A percentile compares a stretch with the other conserved stretches of the same genome.
These are phyloP conservation scores for Candida xiaguanensis DNA, from an alignment of 805 yeast genomes.

Conservation along the genomic window DNA sequence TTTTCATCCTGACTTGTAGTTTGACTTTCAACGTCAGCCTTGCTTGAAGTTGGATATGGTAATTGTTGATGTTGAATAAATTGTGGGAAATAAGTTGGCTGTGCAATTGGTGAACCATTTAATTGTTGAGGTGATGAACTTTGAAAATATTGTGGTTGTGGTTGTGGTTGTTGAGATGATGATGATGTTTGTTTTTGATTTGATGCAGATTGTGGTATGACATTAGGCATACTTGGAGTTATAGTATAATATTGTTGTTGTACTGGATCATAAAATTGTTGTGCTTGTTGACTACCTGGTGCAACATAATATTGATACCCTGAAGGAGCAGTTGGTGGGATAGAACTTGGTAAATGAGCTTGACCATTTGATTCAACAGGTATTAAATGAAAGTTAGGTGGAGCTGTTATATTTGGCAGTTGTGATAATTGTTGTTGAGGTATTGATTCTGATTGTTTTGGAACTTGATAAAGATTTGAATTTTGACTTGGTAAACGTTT, in stretches of 20 bases:
- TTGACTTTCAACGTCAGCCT: slow-evolving; percentile 5
- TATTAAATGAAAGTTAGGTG: slow-evolving; percentile 4
- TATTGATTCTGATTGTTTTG: slow-evolving; percentile 5
- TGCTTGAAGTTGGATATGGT: slow-evolving; percentile 7
- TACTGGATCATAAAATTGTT: slow-evolving; percentile 41
- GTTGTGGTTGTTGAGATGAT: slow-evolving; percentile 14
- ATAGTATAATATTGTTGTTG: slow-evolving; percentile 42
- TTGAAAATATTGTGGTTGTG: slow-evolving; percentile 18
- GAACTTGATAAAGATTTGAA: slow-evolving; percentile 5
- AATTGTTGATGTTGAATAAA: slow-evolving; percentile 12
- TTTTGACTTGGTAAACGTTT: slow-evolving; percentile 6
- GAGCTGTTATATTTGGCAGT: slow-evolving; percentile 5
- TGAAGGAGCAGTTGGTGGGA: slow-evolving; percentile 7
- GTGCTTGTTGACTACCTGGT: slow-evolving; percentile 27
- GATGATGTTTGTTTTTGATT: slow-evolving; percentile 13
- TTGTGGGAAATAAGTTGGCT: slow-evolving; percentile 5
- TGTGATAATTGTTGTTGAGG: slow-evolving; percentile 10
- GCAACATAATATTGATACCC: slow-evolving; percentile 15
- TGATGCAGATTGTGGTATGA: slow-evolving; percentile 18
- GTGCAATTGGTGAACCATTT: slow-evolving; percentile 6
- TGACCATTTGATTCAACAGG: slow-evolving; percentile 8
- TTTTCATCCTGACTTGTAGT: background rate
- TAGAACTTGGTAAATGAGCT: slow-evolving; percentile 3
- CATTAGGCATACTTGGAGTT: slow-evolving; percentile 27
- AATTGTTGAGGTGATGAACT: slow-evolving; percentile 10